phyloP scores from a whole-genome alignment of 768 basidiomycete genomes.

The Cystofilobasidium macerans region DNA sequence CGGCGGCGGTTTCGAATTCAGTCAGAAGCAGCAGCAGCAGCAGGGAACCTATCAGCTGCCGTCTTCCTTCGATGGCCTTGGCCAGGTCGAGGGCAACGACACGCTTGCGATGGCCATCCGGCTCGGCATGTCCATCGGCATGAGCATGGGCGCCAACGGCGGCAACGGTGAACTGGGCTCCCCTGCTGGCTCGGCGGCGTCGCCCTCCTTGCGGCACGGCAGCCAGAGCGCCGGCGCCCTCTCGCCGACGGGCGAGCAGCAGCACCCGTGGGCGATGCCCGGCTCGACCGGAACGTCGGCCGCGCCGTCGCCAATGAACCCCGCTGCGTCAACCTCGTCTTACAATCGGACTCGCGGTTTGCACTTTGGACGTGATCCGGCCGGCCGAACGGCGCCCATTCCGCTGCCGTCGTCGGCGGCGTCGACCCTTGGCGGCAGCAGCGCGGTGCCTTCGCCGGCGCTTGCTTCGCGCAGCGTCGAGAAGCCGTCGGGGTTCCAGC shows the following conservation, averaged over 20 bases:
- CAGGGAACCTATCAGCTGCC: background rate
- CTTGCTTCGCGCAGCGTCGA: background rate
- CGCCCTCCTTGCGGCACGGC: background rate
- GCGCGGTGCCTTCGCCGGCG: background rate
- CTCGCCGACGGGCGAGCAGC: background rate
- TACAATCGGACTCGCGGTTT: background rate
- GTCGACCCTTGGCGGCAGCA: background rate
- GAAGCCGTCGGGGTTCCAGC: slow-evolving; percentile 2
- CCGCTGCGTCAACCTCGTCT: no score
- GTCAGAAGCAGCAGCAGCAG: background rate
- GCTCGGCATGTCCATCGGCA: slow-evolving; percentile 25
- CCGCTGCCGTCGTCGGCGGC: background rate
- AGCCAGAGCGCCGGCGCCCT: background rate
- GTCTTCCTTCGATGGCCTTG: background rate
- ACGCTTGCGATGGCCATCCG: slow-evolving; percentile 23
- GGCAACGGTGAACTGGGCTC: background rate
- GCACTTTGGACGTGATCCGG: background rate
- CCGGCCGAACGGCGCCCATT: background rate
- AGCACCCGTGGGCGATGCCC: background rate
- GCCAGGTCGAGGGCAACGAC: slow-evolving; percentile 4
- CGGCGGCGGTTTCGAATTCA: slow-evolving; percentile 11
- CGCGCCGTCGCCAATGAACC: background rate
- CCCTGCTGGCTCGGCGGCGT: background rate
- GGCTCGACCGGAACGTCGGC: background rate
- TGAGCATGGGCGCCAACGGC: slow-evolving; percentile 18